A percentile compares a stretch with the other conserved stretches of the same genome.
Conservation (phyloP, 495 filamentous ascomycete genomes). For the Lophium mytilinum region DNA sequence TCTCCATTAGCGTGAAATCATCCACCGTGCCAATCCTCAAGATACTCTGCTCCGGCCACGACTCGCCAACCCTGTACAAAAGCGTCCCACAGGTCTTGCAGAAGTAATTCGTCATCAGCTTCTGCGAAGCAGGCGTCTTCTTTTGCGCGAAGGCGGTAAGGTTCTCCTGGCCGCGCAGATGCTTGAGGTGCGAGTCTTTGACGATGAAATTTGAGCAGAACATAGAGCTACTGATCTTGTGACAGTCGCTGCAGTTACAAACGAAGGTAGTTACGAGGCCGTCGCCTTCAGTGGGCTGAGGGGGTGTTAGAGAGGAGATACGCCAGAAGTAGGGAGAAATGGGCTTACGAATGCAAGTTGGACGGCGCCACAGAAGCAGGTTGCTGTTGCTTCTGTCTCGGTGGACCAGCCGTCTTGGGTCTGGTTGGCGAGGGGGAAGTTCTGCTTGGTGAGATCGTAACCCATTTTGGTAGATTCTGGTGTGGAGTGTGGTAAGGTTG, state of each 20-base stretch:
- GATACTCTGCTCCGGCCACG: conserved; percentile 10
- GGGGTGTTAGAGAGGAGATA: no score
- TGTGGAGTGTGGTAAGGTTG: no score
- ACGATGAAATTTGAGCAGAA: conserved; percentile 19
- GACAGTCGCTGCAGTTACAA: conserved; percentile 24
- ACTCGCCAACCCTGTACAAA: conserved; percentile 15
- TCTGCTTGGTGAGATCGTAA: no score
- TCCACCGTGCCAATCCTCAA: conserved; percentile 21
- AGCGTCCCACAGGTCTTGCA: conserved; percentile 14
- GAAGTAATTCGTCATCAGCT: conserved; percentile 16
- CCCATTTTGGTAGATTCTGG: no score
- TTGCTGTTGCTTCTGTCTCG: conserved; percentile 43
- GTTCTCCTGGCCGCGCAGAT: conserved; percentile 5
- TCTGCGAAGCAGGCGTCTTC: conserved; percentile 1
- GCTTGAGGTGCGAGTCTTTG: conserved; percentile 3
- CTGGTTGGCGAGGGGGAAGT: no score
- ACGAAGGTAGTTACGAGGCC: conserved; percentile 9
- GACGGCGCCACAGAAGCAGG: conserved; percentile 23
- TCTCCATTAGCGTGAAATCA: conserved; percentile 19
- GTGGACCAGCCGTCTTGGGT: conserved; percentile 24
- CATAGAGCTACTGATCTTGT: conserved; percentile 15
- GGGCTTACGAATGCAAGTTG: conserved; percentile 10
- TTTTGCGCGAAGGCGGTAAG: conserved; percentile 2
- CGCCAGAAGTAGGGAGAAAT: no score
- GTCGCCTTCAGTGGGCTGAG: conserved; percentile 4